Evolutionary conservation across 495 filamentous ascomycete genomes (phyloP), one percentile per base, ranked within the genome.

Genomic region (Annulohypoxylon stygium): DNA sequence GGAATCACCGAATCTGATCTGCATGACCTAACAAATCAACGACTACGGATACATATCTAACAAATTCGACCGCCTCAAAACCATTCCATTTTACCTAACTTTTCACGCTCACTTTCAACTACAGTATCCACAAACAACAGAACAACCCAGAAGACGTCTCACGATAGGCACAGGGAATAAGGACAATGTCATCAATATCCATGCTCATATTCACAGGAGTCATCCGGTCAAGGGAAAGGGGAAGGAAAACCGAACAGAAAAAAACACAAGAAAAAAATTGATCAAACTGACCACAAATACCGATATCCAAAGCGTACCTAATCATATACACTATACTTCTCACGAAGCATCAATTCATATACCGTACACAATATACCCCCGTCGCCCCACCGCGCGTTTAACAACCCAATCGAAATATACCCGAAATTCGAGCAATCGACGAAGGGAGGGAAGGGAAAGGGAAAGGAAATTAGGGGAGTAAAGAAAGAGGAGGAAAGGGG

Each of bases 301-400:
- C 57, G 57, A 61, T 20, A 67, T 30, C 30, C 63, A 55, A 57
- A 68, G 69, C 73, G 61, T 43, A 68, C 59, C 43, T 64, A 75
- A 67, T 71, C 68, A 69, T 73, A 73, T 65, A 71, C 50, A 75
- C 71, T 63, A 70, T 50, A 73, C 65, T 54, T 73, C 71, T 70
- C 71, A 71, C 71, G 67, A 68, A 73, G 58, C 70, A 67, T 70
- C 65, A 26, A 51, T 26, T 51, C 48, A 71, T 78, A 64, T 73
- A 54, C 43, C 43, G 54, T 51, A 70, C 43, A 23, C 39, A 61
- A 62, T 70, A 75, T 75, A 75, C 69, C 73, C 73, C 67, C 69
- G 65, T 61, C 65, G 71, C 65, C 54, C 60, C 68, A 69, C 54
- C 70, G 59, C 70, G 66, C 57, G 61, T 54, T 60, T 43, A 43